phyloP scores from a whole-genome alignment of 2,329 filamentous ascomycete species.

The Blastomyces gilchristii region DNA sequence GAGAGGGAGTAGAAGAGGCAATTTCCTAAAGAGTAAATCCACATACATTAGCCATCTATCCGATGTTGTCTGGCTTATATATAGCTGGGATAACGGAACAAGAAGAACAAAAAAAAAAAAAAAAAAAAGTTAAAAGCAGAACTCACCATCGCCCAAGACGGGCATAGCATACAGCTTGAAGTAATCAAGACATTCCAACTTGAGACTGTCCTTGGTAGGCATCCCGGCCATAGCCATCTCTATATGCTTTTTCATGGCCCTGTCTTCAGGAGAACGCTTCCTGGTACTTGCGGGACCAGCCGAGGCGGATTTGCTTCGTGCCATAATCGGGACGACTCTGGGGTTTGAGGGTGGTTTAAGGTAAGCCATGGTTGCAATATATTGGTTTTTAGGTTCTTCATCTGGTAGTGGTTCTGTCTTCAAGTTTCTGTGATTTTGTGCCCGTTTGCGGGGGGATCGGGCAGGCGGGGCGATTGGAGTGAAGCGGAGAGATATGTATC shows the following conservation, averaged over 20 bases:
- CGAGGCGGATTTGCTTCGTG: constrained; percentile 17
- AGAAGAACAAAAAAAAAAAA: constrained; percentile 13
- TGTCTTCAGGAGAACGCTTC: constrained; percentile 10
- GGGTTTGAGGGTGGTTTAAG: constrained; percentile 24
- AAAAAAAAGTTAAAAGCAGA: constrained; percentile 17
- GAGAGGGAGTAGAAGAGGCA: constrained; percentile 60
- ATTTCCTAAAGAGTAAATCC: constrained; percentile 44
- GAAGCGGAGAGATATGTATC: not conserved
- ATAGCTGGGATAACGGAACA: constrained; percentile 9
- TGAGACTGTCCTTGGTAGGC: constrained; percentile 15
- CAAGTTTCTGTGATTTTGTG: not conserved
- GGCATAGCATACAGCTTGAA: constrained; percentile 50
- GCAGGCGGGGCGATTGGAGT: not conserved
- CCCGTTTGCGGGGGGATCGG: constrained; percentile 6
- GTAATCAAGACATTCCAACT: constrained; percentile 40
- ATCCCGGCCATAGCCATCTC: constrained; percentile 13
- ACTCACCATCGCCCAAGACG: constrained; percentile 54
- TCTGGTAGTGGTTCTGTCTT: constrained; percentile 12
- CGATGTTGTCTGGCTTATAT: not conserved
- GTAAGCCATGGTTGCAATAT: constrained; percentile 31
- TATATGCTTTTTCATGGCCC: constrained; percentile 14
- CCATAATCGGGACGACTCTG: constrained; percentile 37
- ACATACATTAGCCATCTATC: not conserved
- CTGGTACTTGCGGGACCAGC: constrained; percentile 16
- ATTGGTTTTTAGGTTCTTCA: constrained; percentile 24